Evolutionary conservation across 805 yeast genomes (phyloP), one percentile per base, ranked within the genome.

Genomic region (Starmera caribaea): DNA sequence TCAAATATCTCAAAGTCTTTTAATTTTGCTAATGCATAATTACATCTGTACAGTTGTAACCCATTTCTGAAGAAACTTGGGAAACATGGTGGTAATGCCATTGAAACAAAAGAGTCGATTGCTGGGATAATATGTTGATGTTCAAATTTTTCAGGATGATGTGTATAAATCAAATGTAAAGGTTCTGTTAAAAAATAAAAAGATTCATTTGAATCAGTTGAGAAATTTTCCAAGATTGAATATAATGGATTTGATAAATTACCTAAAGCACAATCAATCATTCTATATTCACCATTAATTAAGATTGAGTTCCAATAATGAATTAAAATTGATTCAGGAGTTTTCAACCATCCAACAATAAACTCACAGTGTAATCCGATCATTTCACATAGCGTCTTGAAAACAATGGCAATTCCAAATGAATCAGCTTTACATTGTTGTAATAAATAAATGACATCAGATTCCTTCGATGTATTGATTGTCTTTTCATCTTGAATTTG

Each of bases 101-200:
- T 69, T 13, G 92, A 89, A 16, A 81, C 75, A 46, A 76, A 70
- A 30, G 83, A 81, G 45, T 85, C 89, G 44, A 90, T 64, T 3
- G 94, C 85, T 4, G 97, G 97, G 27, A 75, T 70, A 16, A 90
- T 74, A 61, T 85, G 96, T 59, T 92, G 98, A 46, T 84, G 81
- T 43, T 76, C 81, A 34, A 76, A 76, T 42, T 77, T 77, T 14
- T 77, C 69, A 12, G 98, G 97, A 36, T 87, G 77, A 58, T 92
- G 98, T 0, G 97, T 83, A 45, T 81, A 81, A 13, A 92, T 74
- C 33, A 87, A 55, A 41, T 78, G 74, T 40, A 79, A 61, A 1
- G 98, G 98, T 47, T 79, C 76, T 3, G 83, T 66, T 44, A 92
- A 59, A 60, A 89, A 90, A 58, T 85, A 92, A 53, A 77, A 81